phyloP scores from a whole-genome alignment of 2,329 filamentous ascomycete species.

The Delphinella strobiligena region DNA sequence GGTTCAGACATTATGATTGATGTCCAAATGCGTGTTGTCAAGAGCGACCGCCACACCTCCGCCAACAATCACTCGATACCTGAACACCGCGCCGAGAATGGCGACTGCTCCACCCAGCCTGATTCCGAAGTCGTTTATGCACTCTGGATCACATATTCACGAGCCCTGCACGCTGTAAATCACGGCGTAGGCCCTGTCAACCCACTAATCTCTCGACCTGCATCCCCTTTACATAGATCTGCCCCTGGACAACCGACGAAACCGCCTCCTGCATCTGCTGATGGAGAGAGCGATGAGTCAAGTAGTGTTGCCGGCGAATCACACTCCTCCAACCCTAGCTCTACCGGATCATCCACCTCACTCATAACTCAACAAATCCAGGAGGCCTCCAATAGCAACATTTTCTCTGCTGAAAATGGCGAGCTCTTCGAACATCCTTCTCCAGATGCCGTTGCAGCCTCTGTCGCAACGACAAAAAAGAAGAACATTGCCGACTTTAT shows the following conservation, averaged over 20 bases:
- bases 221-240: slow-evolving; percentile 66
- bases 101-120: slow-evolving; percentile 35
- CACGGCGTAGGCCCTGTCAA: slow-evolving; percentile 50
- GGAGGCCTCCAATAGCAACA: slow-evolving; percentile 11
- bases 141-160: slow-evolving; percentile 92
- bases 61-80: slow-evolving; percentile 51
- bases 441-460: slow-evolving; percentile 21
- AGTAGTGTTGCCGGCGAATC: slow-evolving; percentile 2
- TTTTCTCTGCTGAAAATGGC: slow-evolving; percentile 11
- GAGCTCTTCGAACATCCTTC: slow-evolving; percentile 27
- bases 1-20: slow-evolving; percentile 88
- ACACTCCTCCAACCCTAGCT: not conserved
- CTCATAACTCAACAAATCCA: slow-evolving; percentile 38
- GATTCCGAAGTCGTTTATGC: slow-evolving; percentile 78
- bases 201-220: slow-evolving; percentile 46
- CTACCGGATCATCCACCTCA: slow-evolving; percentile 8
- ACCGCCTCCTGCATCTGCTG: slow-evolving; percentile 19
- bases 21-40: slow-evolving; percentile 90
- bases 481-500: slow-evolving; percentile 83
- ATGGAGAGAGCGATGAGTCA: slow-evolving; percentile 19
- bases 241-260: slow-evolving; percentile 56
- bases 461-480: slow-evolving; percentile 38
- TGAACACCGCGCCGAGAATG: slow-evolving; percentile 41
- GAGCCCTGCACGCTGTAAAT: slow-evolving; percentile 71
- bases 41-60: slow-evolving; percentile 60